These are phyloP conservation scores for Oryza rufipogon DNA, from an alignment of 176 grass and related monocot genomes.

Conservation along the genomic window DNA sequence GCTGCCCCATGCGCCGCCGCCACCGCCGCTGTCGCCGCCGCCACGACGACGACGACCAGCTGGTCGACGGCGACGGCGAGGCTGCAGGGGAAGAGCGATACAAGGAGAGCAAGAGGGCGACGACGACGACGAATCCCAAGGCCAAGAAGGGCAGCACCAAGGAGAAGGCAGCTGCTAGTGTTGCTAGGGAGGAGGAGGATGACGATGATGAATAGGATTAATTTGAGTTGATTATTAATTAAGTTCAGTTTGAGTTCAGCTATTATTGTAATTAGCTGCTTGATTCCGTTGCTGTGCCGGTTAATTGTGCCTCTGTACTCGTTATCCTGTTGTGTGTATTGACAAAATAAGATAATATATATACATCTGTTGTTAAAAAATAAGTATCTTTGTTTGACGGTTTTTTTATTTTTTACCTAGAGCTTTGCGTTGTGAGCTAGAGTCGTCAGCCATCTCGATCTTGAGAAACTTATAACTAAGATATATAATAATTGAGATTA, in stretches of 20 bases:
- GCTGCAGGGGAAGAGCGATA: neutral
- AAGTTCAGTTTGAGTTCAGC: neutral
- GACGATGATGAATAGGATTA: neutral
- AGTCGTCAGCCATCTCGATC: too few species aligned
- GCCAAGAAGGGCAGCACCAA: neutral
- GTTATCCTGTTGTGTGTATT: neutral
- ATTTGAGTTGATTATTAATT: neutral
- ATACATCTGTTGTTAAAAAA: too few species aligned
- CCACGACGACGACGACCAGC: too few species aligned
- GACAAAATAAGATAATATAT: too few species aligned
- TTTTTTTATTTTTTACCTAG: too few species aligned
- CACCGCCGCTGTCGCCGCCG: neutral
- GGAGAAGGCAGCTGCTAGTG: neutral
- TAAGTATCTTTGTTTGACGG: too few species aligned
- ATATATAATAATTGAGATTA: too few species aligned
- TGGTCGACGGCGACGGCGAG: neutral
- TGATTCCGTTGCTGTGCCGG: neutral
- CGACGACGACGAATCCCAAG: too few species aligned
- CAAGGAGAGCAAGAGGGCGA: neutral
- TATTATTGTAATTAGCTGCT: neutral
- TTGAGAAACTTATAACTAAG: too few species aligned
- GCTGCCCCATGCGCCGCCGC: neutral
- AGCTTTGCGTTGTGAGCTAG: too few species aligned
- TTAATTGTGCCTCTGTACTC: too few species aligned
- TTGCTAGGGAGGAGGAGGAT: neutral